Conservation (phyloP, 73 alveolate genomes). For the Tetrahymena borealis region DNA sequence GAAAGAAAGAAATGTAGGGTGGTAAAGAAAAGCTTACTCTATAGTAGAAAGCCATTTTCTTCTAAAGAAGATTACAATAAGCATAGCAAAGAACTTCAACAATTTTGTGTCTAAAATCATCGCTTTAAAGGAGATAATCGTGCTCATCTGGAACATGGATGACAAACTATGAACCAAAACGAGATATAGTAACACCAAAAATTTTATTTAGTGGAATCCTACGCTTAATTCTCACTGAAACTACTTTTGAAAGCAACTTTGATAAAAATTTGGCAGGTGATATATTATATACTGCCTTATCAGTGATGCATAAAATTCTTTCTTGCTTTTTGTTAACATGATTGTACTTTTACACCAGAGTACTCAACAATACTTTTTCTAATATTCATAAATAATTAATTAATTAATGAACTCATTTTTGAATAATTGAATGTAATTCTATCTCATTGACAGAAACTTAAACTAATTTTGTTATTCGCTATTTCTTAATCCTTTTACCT, state of each 20-base stretch:
- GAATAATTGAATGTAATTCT: too few species aligned
- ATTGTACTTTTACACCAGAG: background rate
- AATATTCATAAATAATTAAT: background rate
- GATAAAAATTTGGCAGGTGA: slow-evolving; percentile 19
- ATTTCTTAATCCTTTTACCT: too few species aligned
- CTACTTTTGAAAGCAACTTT: slow-evolving; percentile 14
- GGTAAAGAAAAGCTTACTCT: slow-evolving; percentile 8
- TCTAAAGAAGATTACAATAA: slow-evolving; percentile 6
- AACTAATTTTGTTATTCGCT: too few species aligned
- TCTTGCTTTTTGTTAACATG: background rate
- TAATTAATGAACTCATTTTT: too few species aligned
- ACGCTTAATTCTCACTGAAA: slow-evolving; percentile 27
- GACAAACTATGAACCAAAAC: slow-evolving; percentile 8
- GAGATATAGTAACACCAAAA: slow-evolving; percentile 6
- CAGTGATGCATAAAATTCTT: slow-evolving; percentile 12
- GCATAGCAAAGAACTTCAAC: slow-evolving; percentile 13
- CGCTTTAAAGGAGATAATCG: slow-evolving; percentile 19
- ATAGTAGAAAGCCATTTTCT: slow-evolving; percentile 22
- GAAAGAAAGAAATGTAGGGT: background rate
- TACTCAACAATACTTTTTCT: background rate
- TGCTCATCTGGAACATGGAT: slow-evolving; percentile 26
- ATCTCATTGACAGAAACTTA: too few species aligned
- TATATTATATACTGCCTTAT: slow-evolving; percentile 26
- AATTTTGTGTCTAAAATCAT: slow-evolving; percentile 20
- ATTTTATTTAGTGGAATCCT: slow-evolving; percentile 6